Base-by-base conservation (phyloP, 306 rosid genomes). In the Vigna hirtella region DNA sequence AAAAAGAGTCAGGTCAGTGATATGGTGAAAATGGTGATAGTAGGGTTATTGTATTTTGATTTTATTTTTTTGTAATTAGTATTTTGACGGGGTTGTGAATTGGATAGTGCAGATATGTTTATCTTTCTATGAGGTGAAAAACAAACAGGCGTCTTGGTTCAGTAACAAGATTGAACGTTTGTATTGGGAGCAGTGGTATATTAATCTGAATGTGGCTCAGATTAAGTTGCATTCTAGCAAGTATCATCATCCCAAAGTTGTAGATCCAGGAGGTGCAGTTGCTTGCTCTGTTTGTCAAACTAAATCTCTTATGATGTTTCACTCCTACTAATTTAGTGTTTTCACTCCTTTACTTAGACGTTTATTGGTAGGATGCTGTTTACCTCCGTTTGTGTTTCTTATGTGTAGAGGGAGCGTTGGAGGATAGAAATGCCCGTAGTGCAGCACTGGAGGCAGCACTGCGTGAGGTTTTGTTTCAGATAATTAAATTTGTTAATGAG, bases 181-280 rank as follows among this genome's bases (percentile, higher is more conserved):
- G 65, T 83, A 87, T 85, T 96, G 99, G 99, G 99, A 96, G 80
- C 99, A 93, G 71, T 96, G 99, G 99, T 88, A 90, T 85, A 87
- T 96, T 76, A 91, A 90, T 87, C 74, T 96, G 80, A 93, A 96
- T 81, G 98, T 96, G 77, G 83, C 87, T 63, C 98, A 88, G 79
- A 90, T 82, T 52, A 93, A 93, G 86, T 66, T 86, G 45, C 87
- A 84, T 83, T 87, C 96, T 76, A 73, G 85, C 83, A 96, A 91
- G 85, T 90, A 88, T 81, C 89, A 90, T 82, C 92, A 83, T 63
- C 77, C 96, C 70, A 96, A 93, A 90, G 83, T 86, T 71, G 81
- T 87, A 83, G 94, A 91, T 75, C 90, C 97, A 1, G 96, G 91
- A 87, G 97, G 98, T 93, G 72, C 71, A 70, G 42, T 70, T 36